Base-by-base conservation (phyloP, 768 basidiomycete genomes). In the Crassisporium funariophilum region DNA sequence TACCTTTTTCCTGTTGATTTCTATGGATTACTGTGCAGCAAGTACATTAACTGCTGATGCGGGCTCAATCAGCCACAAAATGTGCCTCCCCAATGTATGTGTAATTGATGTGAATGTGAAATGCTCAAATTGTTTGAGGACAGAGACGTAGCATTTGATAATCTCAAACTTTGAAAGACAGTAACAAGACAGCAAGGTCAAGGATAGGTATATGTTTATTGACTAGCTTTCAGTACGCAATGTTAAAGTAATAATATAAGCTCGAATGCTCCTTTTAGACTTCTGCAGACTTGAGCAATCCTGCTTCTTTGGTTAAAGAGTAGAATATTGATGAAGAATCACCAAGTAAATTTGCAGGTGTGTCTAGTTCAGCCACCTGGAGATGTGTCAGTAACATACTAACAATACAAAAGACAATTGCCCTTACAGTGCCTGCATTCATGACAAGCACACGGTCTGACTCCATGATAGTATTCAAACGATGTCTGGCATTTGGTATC, bases 361-460 rank as follows among this genome's bases (percentile, higher is more conserved):
- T 67, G 54, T 94, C 91, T 57, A 84, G 85, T 66, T 97, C 93
- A n/a, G 82, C 79, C 9, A 92, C 74, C 74, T 80, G 61, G 16
- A 50, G 22, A 47, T 19, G 35, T 23, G 44, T 35, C 10, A 35
- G 21, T 21, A 31, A 47, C 2, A 21, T 15, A 25, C 25, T 38
- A 23, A 22, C 15, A 16, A 24, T 20, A 12, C 11, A 20, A 19
- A 9, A 15, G 41, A 25, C 2, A 12, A n/a, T 23, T 29, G 19
- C 19, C 52, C 73, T 47, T 56, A 86, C 87, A 61, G 70, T 70
- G n/a, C 94, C 94, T 17, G 81, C 71, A 54, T 86, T 84, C 67
- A 97, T 81, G 1, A 95, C 93, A 21, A 95, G 63, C 13, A 95
- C 82, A 19, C 84, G 79, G 49, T 88, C 84, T 25, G 86, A 92